Base-by-base conservation (phyloP, 208 protist species). In the Trypanosoma rangeli region DNA sequence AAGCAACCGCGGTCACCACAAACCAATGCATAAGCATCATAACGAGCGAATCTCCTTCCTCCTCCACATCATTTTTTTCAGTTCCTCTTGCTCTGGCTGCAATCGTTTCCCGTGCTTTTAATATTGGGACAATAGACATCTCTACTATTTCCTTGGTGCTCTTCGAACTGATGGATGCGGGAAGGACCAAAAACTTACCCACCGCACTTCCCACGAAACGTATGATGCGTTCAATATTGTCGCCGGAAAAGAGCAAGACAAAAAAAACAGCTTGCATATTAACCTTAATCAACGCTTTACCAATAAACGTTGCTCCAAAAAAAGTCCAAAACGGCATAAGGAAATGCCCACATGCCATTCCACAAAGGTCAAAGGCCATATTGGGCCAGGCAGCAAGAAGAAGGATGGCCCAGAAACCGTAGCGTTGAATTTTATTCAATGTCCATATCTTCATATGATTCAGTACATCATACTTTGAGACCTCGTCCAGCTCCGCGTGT, bases 301-400 rank as follows among this genome's bases (percentile, higher is more conserved):
- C 98, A 58, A 99, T 84, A 22, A 98, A 68, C 7, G 97, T 98
- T 42, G 98, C 98, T 16, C 85, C 85, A 72, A 99, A 99, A 82
- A 99, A 99, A 22, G 89, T 98, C 80, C 84, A 95, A 72, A 99
- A 99, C 22, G 98, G 98, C 77, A 99, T 97, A 24, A 97, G 73
- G 55, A 97, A 98, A 65, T 97, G 92, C 13, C 98, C 98, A 74
- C 97, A 99, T 35, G 94, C 94, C 78, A 99, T 90, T 52, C 97
- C 97, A 74, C 96, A 98, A 44, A 98, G 79, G 81, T 99, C 97
- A 74, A 98, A 99, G n/a, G 97, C 87, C 82, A 98, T 97, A 73
- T 99, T 99, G 33, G 97, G 97, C 83, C 97, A 98, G 63, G 97
- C 90, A 8, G 97, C 87, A 24, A 98, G 89, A 55, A 98, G 72